A percentile compares a stretch with the other conserved stretches of the same genome.
Evolutionary conservation across 225 moss, liverwort and hornwort species (phyloP).

Genomic region (Sphagnum tenellum): DNA sequence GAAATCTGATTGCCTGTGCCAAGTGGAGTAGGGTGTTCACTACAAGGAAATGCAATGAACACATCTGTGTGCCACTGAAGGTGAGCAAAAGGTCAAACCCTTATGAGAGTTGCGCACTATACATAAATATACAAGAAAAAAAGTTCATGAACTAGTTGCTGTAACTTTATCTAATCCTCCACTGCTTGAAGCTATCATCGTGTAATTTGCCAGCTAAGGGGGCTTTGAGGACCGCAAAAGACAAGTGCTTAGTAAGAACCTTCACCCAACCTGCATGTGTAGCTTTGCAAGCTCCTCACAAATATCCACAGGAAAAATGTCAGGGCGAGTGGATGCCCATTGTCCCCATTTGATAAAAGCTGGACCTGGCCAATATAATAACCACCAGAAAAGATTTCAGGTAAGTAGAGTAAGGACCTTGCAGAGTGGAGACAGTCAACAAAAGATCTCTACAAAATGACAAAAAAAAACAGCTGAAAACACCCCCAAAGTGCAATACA

Average conservation of each 20-base stretch:
- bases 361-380: conserved; percentile 48
- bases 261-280: conserved; percentile 66
- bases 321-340: conserved; percentile 94
- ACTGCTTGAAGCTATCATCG: neutral
- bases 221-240: neutral
- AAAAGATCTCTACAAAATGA: neutral
- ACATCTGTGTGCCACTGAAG: no score
- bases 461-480: neutral
- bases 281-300: conserved; percentile 75
- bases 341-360: conserved; percentile 99
- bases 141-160: neutral
- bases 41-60: no score
- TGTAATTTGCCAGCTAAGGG: neutral
- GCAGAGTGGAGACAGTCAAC: neutral
- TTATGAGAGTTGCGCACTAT: no score
- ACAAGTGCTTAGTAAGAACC: no score
- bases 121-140: no score
- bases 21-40: no score
- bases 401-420: neutral
- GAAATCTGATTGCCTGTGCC: no score
- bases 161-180: neutral
- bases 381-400: neutral
- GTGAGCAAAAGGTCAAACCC: no score
- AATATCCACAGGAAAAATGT: conserved; percentile 73
- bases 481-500: neutral